Base-by-base conservation (phyloP, 164 flowering plant genomes). In the Piper longum region DNA sequence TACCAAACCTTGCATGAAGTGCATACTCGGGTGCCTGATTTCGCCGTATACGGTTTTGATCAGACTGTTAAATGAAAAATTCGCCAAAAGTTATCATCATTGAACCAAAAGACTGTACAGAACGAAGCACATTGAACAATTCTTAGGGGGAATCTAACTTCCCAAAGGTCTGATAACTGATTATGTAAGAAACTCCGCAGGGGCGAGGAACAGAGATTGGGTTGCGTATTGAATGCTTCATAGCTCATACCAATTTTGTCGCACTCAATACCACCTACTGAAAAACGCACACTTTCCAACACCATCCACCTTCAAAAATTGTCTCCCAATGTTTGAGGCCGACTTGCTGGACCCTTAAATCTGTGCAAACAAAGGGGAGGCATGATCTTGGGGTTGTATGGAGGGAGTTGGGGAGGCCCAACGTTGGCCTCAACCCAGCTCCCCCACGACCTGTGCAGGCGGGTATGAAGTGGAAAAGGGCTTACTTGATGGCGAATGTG, bases 241-340 rank as follows among this genome's bases (percentile, higher is more conserved):
- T 83, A 89, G 64, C 86, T 68, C 55, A 89, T 93, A 43, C 98
- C 98, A 60, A 92, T 86, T 80, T 92, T 92, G 78, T 92, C 82
- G 68, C 98, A 92, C 65, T 92, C 96, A 41, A 83, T 56, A 54
- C 98, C 96, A 77, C 89, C 96, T 54, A 92, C 75, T 42, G 95
- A 86, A 73, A 92, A 92, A 59, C 96, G 80, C 66, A 85, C 88
- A 72, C 96, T 85, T 77, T 92, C 98, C 61, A 92, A 83, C 60
- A 92, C 77, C 98, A 92, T 92, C 96, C 96, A 92, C 87, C 78
- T 82, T 7, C 96, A 83, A 71, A 78, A 75, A 64, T 89, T 89
- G 58, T 62, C 66, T 54, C 98, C 98, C 39, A 86, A 62, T 64
- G 76, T 71, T 61, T 75, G 80, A 58, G 93, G 96, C 65, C 83